Evolutionary conservation across 2,329 filamentous ascomycete species (phyloP), one percentile per base, ranked within the genome.

Genomic region (Talaromyces amestolkiae): DNA sequence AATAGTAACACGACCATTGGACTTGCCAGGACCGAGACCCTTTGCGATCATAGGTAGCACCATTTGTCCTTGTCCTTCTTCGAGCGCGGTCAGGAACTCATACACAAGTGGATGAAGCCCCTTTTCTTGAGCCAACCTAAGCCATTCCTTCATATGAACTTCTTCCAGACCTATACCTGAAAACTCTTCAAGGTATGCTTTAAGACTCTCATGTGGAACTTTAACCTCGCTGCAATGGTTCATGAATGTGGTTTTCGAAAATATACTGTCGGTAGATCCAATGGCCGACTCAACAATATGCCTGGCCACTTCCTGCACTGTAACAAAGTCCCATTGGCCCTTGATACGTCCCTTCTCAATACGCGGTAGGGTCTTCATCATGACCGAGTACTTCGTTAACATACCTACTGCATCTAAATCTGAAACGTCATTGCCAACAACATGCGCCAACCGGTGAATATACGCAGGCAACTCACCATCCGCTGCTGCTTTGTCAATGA

Each of bases 401-500:
- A 62, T 53, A 33, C 60, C 60, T 7, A 53, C 60, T 10, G 33
- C 47, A 33, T 62, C 60, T 31, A 62, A 31, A n/a, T 62, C 33
- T 1, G 60, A 62, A 41, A 47, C 15, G 11, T 54, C 33, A 19
- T 62, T 24, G 9, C 60, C 60, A 1, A 41, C 15, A 17, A 62
- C 60, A 53, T 62, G 60, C 19, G 60, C 60, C 39, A 53, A 31
- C 24, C 60, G 60, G 41, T 62, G 60, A 9, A 62, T 7, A 31
- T 51, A 62, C 10, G 47, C 31, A 27, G 43, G 22, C 11, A 53
- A 10, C 9, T 27, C 45, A 13, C 15, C 27, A 15, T 54, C 15
- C 33, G n/a, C 19, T 15, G 60, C 19, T 9, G 65, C 47, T 45
- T 65, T 67, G 63, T 81, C 78, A 0, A 82, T 74, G 13, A 77